Percentiles rank a stretch among this genome's conserved stretches.
Conservation (phyloP, 352 stramenopile genomes). For the Globisporangium takayamanum region DNA sequence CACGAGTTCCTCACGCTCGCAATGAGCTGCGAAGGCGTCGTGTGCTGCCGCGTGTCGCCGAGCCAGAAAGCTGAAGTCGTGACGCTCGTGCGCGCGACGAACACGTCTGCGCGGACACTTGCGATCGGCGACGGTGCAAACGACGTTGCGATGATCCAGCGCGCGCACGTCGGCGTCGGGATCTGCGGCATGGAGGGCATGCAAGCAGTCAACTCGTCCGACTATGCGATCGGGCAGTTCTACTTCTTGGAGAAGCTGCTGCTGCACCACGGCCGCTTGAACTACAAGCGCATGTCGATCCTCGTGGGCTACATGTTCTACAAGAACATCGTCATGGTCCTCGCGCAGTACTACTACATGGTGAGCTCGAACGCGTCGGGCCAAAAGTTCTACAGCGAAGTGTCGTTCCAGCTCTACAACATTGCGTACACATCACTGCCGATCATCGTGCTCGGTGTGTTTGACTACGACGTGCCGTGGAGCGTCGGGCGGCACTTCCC, state of each 20-base stretch:
- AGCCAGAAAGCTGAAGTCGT: constrained; percentile 81
- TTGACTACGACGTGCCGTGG: constrained; percentile 80
- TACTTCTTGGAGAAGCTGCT: constrained; percentile 92
- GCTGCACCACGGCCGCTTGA: constrained; percentile 95
- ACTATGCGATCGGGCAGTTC: constrained; percentile 98
- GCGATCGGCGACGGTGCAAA: constrained; percentile 92
- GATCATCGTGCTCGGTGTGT: constrained; percentile 77
- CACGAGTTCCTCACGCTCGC: constrained; percentile 61
- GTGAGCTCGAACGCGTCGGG: constrained; percentile 90
- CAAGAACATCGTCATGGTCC: constrained; percentile 95
- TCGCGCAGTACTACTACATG: constrained; percentile 89
- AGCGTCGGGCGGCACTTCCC: constrained; percentile 55
- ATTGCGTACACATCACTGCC: constrained; percentile 91
- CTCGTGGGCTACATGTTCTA: constrained; percentile 98
- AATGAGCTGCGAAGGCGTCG: constrained; percentile 64
- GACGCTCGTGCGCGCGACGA: constrained; percentile 42
- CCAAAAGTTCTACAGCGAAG: constrained; percentile 78
- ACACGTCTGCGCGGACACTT: constrained; percentile 63
- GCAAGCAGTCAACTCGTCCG: constrained; percentile 95
- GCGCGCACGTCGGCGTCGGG: constrained; percentile 86
- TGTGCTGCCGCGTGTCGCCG: constrained; percentile 79
- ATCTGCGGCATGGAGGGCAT: constrained; percentile 90
- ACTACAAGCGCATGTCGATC: constrained; percentile 94
- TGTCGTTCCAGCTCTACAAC: constrained; percentile 89
- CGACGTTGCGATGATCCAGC: constrained; percentile 94